phyloP scores from a whole-genome alignment of 1,284 basidiomycete genomes.

The Malassezia vespertilionis region DNA sequence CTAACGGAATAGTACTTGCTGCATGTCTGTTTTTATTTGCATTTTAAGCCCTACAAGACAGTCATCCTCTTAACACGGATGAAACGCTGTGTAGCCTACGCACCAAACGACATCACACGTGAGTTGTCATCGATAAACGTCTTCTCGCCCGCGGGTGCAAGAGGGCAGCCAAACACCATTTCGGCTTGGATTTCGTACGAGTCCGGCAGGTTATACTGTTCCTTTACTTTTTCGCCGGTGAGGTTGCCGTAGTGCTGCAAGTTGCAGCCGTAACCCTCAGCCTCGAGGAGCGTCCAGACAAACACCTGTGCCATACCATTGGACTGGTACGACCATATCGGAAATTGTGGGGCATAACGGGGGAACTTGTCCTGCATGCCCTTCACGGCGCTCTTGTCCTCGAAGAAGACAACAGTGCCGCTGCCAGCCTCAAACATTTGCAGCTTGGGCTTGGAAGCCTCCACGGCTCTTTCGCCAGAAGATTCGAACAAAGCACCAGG shows the following conservation, averaged over 20 bases:
- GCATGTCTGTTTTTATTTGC: no score
- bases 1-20: no score
- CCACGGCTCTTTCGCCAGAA: slow-evolving; percentile 21
- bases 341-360: slow-evolving; percentile 48
- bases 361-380: slow-evolving; percentile 47
- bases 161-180: slow-evolving; percentile 50
- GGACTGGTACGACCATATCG: slow-evolving; percentile 29
- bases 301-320: slow-evolving; percentile 48
- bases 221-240: slow-evolving; percentile 28
- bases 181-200: slow-evolving; percentile 49
- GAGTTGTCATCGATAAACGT: slow-evolving; percentile 47
- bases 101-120: slow-evolving; percentile 35
- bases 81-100: no score
- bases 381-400: slow-evolving; percentile 24
- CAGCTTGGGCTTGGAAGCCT: slow-evolving; percentile 29
- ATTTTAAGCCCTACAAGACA: no score
- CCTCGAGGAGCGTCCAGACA: slow-evolving; percentile 50
- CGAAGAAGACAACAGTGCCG: slow-evolving; percentile 51
- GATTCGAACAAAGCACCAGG: slow-evolving; percentile 34
- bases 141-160: slow-evolving; percentile 45
- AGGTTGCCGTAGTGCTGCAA: slow-evolving; percentile 47
- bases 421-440: slow-evolving; percentile 48
- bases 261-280: slow-evolving; percentile 50
- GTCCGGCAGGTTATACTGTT: slow-evolving; percentile 45
- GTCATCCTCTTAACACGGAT: no score